These are phyloP conservation scores for Centrapalus pauciflorus DNA, from an alignment of 129 eudicot genomes.

Conservation along the genomic window DNA sequence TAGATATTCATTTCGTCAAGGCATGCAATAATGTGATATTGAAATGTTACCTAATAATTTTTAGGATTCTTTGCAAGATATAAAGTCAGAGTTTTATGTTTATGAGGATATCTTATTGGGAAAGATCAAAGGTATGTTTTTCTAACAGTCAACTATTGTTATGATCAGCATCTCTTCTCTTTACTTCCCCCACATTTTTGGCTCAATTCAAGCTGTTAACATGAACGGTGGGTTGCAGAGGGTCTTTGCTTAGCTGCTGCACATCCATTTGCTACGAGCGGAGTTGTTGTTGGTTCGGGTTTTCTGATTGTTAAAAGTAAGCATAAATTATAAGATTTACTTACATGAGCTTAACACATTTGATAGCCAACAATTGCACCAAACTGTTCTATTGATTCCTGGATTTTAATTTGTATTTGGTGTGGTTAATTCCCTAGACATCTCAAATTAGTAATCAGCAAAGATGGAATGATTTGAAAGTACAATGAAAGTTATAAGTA, in stretches of 20 bases:
- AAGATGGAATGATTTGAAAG: neutral
- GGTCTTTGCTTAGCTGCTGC: constrained; percentile 51
- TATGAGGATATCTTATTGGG: constrained; percentile 54
- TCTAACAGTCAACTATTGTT: neutral
- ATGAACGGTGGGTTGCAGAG: constrained; percentile 36
- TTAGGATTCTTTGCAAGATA: constrained; percentile 56
- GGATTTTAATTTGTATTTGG: neutral
- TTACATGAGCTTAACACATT: neutral
- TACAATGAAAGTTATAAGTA: neutral
- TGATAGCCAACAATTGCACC: neutral
- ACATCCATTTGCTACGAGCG: constrained; percentile 46
- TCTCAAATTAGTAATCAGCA: neutral
- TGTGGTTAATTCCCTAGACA: neutral
- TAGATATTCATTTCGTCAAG: neutral
- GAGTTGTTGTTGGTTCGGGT: constrained; percentile 50
- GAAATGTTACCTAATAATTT: neutral
- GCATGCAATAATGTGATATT: neutral
- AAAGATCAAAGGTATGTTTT: constrained; percentile 52
- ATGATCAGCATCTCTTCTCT: neutral
- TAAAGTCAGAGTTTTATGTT: constrained; percentile 38
- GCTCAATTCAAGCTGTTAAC: neutral
- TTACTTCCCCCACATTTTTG: neutral
- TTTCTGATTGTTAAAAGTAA: constrained; percentile 48
- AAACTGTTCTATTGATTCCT: neutral
- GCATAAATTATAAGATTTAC: neutral